Conservation (phyloP, 2,329 filamentous ascomycete species). For the Penicillium decumbens region DNA sequence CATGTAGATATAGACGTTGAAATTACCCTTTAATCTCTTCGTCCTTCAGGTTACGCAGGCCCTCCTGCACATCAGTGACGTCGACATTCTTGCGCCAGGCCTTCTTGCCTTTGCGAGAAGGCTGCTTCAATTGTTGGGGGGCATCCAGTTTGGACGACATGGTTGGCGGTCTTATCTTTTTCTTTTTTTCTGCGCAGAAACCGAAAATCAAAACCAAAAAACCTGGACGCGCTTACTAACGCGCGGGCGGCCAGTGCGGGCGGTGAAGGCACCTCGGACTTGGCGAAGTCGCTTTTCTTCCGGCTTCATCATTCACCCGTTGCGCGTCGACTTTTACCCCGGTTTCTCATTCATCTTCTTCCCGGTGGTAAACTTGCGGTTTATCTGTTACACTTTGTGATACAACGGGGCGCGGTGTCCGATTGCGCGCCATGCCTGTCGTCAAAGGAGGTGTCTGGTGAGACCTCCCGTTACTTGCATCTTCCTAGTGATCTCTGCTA, state of each 20-base stretch:
- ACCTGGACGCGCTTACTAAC: constrained; percentile 33
- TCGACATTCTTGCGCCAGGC: constrained; percentile 99
- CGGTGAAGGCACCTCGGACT: constrained; percentile 23
- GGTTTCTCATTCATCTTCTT: constrained; percentile 14
- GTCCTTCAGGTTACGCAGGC: constrained; percentile 77
- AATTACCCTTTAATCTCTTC: constrained; percentile 82
- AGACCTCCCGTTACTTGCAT: constrained; percentile 14
- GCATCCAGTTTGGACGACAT: constrained; percentile 47
- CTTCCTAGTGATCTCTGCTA: constrained; percentile 13
- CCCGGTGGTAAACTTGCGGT: constrained; percentile 5
- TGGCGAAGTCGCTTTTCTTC: constrained; percentile 26
- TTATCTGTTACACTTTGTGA: background rate
- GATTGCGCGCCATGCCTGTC: constrained; percentile 53
- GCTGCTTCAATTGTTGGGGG: constrained; percentile 77
- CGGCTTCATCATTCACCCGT: constrained; percentile 17
- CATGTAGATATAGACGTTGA: background rate
- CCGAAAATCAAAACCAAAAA: constrained; percentile 27
- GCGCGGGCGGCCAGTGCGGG: constrained; percentile 22
- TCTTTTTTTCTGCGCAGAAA: constrained; percentile 24
- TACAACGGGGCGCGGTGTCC: constrained; percentile 6
- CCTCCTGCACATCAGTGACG: constrained; percentile 75
- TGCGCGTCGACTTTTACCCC: constrained; percentile 24
- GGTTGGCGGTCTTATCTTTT: constrained; percentile 22
- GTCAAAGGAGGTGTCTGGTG: constrained; percentile 63
- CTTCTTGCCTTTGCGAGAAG: constrained; percentile 95